phyloP scores from a whole-genome alignment of 176 grass and related monocot genomes.

The Carex cristatella region DNA sequence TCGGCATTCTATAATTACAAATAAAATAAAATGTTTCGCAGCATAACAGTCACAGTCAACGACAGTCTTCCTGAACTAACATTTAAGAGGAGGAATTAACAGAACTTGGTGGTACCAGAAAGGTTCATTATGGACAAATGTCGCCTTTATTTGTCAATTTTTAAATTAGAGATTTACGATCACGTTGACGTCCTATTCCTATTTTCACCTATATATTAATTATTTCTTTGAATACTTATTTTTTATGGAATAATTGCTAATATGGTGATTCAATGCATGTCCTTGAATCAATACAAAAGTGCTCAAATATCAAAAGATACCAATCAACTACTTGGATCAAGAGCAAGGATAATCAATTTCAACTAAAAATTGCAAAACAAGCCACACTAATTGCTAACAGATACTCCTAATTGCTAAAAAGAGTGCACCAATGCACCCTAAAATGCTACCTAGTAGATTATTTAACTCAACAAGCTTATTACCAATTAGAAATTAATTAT shows the following conservation, averaged over 20 bases:
- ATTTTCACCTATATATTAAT: not conserved
- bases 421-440: constrained; percentile 17
- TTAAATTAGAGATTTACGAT: too few relatives aligned
- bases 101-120: too few relatives aligned
- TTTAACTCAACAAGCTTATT: constrained; percentile 10
- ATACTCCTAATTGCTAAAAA: not conserved
- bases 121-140: too few relatives aligned
- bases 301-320: not conserved
- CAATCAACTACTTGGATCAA: constrained; percentile 4
- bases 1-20: too few relatives aligned
- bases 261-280: not conserved
- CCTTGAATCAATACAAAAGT: not conserved
- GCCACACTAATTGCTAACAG: not conserved
- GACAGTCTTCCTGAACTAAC: not conserved
- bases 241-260: not conserved
- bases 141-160: too few relatives aligned
- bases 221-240: not conserved
- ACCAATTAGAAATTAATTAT: constrained; percentile 5
- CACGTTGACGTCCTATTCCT: not conserved
- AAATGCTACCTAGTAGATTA: constrained; percentile 1
- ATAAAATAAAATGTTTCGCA: too few relatives aligned
- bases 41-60: too few relatives aligned
- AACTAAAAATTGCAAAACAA: not conserved
- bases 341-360: not conserved
- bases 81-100: not conserved